These are phyloP conservation scores for Dothistroma septosporum DNA, from an alignment of 2,329 filamentous ascomycete species.

Conservation along the genomic window DNA sequence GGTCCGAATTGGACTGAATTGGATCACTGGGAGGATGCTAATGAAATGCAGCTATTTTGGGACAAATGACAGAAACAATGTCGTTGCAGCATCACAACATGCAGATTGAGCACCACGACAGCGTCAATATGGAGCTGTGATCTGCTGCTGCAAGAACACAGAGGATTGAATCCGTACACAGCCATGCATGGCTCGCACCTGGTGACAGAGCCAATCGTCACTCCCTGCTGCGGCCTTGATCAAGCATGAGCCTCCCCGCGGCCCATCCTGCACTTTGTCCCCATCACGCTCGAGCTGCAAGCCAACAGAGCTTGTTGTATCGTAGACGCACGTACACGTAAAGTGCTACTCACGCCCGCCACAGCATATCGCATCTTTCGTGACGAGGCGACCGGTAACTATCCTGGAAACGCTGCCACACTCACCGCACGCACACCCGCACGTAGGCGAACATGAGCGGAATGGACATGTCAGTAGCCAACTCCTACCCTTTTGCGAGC, in stretches of 20 bases:
- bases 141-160: neutral
- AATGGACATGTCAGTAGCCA: constrained; percentile 31
- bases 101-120: neutral
- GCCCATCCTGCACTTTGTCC: neutral
- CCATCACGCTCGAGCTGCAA: neutral
- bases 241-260: neutral
- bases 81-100: neutral
- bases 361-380: constrained; percentile 12
- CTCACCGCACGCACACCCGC: neutral
- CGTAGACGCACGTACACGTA: neutral
- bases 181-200: neutral
- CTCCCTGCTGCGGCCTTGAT: neutral
- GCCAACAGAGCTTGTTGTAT: neutral
- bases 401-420: neutral
- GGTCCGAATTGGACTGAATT: neutral
- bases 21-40: neutral
- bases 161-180: neutral
- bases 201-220: neutral
- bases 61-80: neutral
- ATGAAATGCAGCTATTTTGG: neutral
- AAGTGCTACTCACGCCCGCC: neutral
- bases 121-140: neutral
- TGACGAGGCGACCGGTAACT: constrained; percentile 4
- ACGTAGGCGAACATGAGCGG: constrained; percentile 26
- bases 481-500: constrained; percentile 7